Percentiles rank a stretch among this genome's conserved stretches.
Conservation (phyloP, 768 basidiomycete genomes). For the Postia placenta region DNA sequence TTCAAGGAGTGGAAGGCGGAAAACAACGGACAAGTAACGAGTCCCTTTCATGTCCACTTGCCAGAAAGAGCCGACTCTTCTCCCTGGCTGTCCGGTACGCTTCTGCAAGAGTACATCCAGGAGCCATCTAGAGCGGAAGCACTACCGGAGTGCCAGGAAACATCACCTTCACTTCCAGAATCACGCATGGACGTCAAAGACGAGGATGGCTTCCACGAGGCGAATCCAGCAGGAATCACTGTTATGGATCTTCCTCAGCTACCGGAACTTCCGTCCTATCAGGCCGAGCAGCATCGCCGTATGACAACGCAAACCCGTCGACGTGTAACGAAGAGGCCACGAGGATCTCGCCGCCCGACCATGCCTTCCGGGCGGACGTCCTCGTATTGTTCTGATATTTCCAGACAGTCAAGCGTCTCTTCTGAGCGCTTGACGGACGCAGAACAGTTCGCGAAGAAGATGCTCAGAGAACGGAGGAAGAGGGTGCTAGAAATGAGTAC, state of each 20-base stretch:
- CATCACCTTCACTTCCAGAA: not conserved
- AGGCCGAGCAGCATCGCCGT: not conserved
- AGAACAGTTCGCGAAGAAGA: constrained; percentile 19
- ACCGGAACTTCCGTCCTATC: constrained; percentile 3
- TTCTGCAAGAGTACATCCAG: not conserved
- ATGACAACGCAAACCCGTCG: not conserved
- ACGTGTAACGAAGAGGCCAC: constrained; percentile 1
- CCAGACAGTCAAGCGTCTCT: constrained; percentile 11
- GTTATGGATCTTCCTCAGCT: constrained; percentile 9
- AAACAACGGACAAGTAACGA: constrained; percentile 3
- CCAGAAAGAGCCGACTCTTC: no score
- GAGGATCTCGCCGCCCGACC: constrained; percentile 3
- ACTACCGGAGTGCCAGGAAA: not conserved
- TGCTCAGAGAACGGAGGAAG: constrained; percentile 16
- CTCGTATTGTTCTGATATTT: constrained; percentile 19
- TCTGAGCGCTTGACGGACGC: constrained; percentile 20
- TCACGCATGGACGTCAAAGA: no score
- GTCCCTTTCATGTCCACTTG: constrained; percentile 1
- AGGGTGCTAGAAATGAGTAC: constrained; percentile 14
- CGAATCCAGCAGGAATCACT: no score
- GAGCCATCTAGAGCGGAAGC: not conserved
- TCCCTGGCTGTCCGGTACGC: not conserved
- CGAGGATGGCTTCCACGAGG: not conserved
- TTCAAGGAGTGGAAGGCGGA: constrained; percentile 5
- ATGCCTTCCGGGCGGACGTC: constrained; percentile 10